Percentiles rank a stretch among this genome's conserved stretches.
phyloP scores from a whole-genome alignment of 1,139 yeast species.

The Candida buenavistaensis region DNA sequence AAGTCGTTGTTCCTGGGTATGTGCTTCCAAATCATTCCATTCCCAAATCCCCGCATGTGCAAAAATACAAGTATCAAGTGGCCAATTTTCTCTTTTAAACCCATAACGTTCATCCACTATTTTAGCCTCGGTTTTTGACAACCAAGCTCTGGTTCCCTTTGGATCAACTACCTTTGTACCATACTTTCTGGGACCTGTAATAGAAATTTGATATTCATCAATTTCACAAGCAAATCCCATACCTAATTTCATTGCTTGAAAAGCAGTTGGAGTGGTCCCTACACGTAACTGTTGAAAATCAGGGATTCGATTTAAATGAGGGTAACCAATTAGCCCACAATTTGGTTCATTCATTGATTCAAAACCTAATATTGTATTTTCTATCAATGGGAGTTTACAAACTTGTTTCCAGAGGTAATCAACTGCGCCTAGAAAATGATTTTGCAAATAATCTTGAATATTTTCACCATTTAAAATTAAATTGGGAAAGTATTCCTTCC shows the following conservation, averaged over 20 bases:
- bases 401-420: conserved; percentile 55
- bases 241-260: conserved; percentile 62
- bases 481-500: conserved; percentile 68
- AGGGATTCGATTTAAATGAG: conserved; percentile 49
- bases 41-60: conserved; percentile 76
- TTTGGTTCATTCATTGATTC: conserved; percentile 91
- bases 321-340: conserved; percentile 58
- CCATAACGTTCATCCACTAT: conserved; percentile 61
- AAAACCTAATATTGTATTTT: conserved; percentile 63
- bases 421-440: conserved; percentile 59
- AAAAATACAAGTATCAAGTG: conserved; percentile 75
- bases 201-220: conserved; percentile 63
- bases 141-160: conserved; percentile 69
- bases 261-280: conserved; percentile 69
- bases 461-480: conserved; percentile 68
- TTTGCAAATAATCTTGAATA: conserved; percentile 76
- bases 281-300: conserved; percentile 56
- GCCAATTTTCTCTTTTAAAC: conserved; percentile 72
- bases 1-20: conserved; percentile 32
- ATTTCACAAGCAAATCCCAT: conserved; percentile 70
- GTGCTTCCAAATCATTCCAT: conserved; percentile 32
- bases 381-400: conserved; percentile 54
- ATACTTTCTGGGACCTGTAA: conserved; percentile 70
- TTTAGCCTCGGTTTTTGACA: conserved; percentile 39
- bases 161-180: conserved; percentile 65